phyloP scores from a whole-genome alignment of 768 basidiomycete genomes.

The Myochromella boudieri region DNA sequence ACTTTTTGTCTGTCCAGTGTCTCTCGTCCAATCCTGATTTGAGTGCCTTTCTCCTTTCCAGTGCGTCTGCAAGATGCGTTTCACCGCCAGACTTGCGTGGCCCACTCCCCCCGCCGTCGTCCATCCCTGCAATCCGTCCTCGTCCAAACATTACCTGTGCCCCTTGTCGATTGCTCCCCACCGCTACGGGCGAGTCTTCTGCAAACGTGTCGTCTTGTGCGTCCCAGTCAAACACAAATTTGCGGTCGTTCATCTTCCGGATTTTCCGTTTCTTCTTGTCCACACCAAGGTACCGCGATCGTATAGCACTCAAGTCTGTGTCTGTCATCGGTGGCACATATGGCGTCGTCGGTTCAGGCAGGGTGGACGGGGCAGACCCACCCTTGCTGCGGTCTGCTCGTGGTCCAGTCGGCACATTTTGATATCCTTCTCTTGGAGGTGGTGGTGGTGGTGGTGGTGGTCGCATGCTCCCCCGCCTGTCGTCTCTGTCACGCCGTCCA shows the following conservation, averaged over 20 bases:
- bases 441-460: constrained; percentile 36
- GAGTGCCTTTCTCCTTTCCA: constrained; percentile 80
- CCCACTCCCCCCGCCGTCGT: constrained; percentile 62
- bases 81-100: constrained; percentile 32
- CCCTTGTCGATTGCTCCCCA: constrained; percentile 72
- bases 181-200: constrained; percentile 70
- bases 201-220: constrained; percentile 91
- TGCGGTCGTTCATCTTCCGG: constrained; percentile 92
- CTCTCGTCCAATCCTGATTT: constrained; percentile 87
- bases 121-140: constrained; percentile 84
- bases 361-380: constrained; percentile 35
- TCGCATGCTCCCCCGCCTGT: constrained; percentile 35
- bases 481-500: constrained; percentile 45
- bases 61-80: constrained; percentile 64
- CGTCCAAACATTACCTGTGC: constrained; percentile 89
- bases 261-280: constrained; percentile 94
- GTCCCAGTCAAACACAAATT: constrained; percentile 99
- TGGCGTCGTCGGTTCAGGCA: constrained; percentile 32
- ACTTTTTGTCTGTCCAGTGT: constrained; percentile 95
- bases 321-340: constrained; percentile 73
- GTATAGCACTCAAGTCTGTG: constrained; percentile 77
- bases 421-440: constrained; percentile 44
- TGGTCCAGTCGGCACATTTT: constrained; percentile 82
- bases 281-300: constrained; percentile 92
- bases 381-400: constrained; percentile 67